Conservation (phyloP, 257 asterid species). For the Solanum pennellii region DNA sequence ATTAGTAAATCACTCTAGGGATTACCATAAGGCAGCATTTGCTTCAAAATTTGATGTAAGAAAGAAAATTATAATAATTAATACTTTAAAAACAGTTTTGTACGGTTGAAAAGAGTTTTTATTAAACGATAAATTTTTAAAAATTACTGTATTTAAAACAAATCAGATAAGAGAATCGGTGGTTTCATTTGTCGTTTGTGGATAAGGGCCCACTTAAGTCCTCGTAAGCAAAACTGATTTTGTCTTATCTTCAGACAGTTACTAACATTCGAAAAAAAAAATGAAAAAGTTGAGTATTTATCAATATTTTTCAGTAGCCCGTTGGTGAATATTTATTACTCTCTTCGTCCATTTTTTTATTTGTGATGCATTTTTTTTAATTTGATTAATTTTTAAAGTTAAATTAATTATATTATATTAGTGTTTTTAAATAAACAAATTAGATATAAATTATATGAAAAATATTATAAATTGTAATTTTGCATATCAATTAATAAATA, state of each 20-base stretch:
- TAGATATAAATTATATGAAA: no score
- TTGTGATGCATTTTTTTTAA: no score
- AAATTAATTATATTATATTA: no score
- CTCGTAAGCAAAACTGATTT: neutral
- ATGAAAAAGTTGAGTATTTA: neutral
- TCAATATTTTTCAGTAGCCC: neutral
- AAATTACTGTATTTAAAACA: neutral
- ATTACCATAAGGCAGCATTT: neutral
- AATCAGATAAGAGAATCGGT: neutral
- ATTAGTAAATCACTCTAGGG: neutral
- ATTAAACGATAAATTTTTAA: neutral
- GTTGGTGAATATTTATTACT: neutral
- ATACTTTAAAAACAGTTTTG: neutral
- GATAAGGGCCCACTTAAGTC: neutral
- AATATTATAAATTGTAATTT: no score
- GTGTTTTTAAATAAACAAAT: no score
- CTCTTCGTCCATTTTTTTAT: rapidly evolving
- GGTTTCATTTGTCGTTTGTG: neutral
- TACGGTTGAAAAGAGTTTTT: neutral
- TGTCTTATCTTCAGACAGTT: neutral
- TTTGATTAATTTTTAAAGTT: no score
- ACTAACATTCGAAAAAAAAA: neutral
- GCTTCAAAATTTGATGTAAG: neutral
- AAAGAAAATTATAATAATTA: neutral
- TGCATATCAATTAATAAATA: no score